Percentiles rank a stretch among this genome's conserved stretches.
Conservation (phyloP, 2,329 filamentous ascomycete genomes). For the Phialophora tarda region DNA sequence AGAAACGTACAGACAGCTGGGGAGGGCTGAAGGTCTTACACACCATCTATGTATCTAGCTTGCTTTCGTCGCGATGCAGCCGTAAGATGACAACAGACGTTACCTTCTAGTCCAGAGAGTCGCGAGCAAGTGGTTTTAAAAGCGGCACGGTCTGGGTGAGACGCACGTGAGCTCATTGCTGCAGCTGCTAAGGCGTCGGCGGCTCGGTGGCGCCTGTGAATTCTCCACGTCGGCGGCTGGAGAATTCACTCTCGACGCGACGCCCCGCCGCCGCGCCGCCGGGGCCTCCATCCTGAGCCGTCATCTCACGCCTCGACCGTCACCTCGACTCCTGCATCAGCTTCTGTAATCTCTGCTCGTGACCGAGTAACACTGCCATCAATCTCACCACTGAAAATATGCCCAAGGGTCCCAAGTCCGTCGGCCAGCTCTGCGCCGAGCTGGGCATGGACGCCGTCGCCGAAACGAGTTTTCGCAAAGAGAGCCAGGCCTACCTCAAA, state of each 20-base stretch:
- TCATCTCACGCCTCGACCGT: background rate
- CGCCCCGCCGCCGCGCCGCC: background rate
- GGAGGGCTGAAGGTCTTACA: too few relatives aligned
- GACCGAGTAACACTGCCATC: background rate
- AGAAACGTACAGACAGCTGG: too few relatives aligned
- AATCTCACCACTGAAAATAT: constrained; percentile 6
- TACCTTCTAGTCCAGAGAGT: too few relatives aligned
- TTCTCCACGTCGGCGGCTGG: constrained; percentile 3
- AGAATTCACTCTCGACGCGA: constrained; percentile 2
- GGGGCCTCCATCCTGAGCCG: background rate
- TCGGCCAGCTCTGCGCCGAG: constrained; percentile 19
- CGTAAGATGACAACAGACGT: too few relatives aligned
- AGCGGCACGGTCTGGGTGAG: too few relatives aligned
- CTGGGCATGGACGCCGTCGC: constrained; percentile 19
- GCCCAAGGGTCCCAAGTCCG: constrained; percentile 21
- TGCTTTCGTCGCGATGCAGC: too few relatives aligned
- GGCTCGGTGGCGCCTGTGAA: too few relatives aligned
- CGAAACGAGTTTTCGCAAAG: constrained; percentile 15
- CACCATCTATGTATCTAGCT: too few relatives aligned
- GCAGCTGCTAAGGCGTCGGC: too few relatives aligned
- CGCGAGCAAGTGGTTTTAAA: too few relatives aligned
- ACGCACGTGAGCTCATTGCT: too few relatives aligned
- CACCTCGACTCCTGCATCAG: constrained; percentile 1
- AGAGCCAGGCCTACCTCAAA: constrained; percentile 18
- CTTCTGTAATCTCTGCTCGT: background rate